A percentile compares a stretch with the other conserved stretches of the same genome.
phyloP scores from a whole-genome alignment of 1,284 basidiomycete species.

The Ustilago trichophora region DNA sequence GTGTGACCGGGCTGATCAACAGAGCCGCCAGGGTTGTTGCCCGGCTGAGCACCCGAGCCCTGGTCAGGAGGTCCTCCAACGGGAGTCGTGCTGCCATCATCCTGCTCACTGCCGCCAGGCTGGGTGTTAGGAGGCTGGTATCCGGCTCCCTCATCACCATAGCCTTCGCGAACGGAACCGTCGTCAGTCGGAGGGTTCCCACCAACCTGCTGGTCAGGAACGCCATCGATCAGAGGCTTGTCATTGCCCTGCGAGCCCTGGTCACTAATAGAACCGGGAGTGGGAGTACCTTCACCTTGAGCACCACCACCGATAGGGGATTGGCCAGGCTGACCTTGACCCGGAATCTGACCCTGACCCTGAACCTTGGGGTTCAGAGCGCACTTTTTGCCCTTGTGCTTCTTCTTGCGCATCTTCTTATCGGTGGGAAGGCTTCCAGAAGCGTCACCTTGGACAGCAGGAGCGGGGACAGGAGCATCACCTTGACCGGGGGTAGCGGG shows the following conservation, averaged over 20 bases:
- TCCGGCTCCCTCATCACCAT: not conserved
- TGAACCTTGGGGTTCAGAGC: constrained; percentile 8
- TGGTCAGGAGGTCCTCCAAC: too few relatives aligned
- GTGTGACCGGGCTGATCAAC: not conserved
- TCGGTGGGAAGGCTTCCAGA: not conserved
- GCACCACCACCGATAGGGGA: not conserved
- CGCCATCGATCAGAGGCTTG: not conserved
- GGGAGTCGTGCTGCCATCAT: too few relatives aligned
- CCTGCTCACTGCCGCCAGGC: too few relatives aligned
- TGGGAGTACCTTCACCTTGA: too few relatives aligned
- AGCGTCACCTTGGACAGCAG: not conserved
- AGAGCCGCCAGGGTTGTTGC: not conserved
- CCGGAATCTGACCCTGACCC: not conserved
- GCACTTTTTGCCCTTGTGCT: constrained; percentile 16
- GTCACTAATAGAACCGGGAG: too few relatives aligned
- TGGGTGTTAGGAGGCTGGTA: not conserved
- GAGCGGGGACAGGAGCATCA: not conserved
- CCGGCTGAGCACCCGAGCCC: not conserved
- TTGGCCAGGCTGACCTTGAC: not conserved
- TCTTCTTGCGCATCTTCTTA: constrained; percentile 21
- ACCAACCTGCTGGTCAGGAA: too few relatives aligned
- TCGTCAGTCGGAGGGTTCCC: too few relatives aligned
- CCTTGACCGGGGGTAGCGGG: too few relatives aligned
- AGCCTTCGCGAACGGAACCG: too few relatives aligned
- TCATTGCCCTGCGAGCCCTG: not conserved